phyloP scores from a whole-genome alignment of 2,329 filamentous ascomycete species.

The Trichoderma sp. region DNA sequence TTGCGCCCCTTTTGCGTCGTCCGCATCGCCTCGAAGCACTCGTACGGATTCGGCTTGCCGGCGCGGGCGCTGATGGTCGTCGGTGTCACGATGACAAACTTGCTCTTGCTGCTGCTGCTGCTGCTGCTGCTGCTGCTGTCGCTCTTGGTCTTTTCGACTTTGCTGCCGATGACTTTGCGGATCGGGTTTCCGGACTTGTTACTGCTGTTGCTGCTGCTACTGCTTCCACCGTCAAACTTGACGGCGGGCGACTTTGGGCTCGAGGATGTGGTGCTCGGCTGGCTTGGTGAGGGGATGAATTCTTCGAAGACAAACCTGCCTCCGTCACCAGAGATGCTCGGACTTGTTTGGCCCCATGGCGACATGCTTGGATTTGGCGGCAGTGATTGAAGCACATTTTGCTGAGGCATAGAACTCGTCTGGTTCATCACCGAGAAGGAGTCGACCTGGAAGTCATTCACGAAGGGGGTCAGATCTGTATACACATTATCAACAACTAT shows the following conservation, averaged over 20 bases:
- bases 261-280: conserved; percentile 34
- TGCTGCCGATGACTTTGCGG: conserved; percentile 48
- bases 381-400: conserved; percentile 37
- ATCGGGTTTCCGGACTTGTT: conserved; percentile 42
- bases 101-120: conserved; percentile 39
- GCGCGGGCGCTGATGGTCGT: conserved; percentile 55
- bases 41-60: conserved; percentile 55
- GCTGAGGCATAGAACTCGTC: conserved; percentile 42
- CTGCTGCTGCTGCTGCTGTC: conserved; percentile 44
- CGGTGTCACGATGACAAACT: conserved; percentile 60
- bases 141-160: conserved; percentile 51
- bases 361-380: conserved; percentile 9
- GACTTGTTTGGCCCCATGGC: conserved; percentile 48
- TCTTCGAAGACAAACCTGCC: conserved; percentile 46
- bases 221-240: conserved; percentile 35
- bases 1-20: conserved; percentile 59
- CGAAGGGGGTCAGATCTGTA: conserved; percentile 38
- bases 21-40: conserved; percentile 57
- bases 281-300: conserved; percentile 40
- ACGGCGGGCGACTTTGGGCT: conserved; percentile 38
- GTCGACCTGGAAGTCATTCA: conserved; percentile 40
- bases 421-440: conserved; percentile 37
- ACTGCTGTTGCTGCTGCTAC: too few species aligned
- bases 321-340: conserved; percentile 36
- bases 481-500: background rate